A percentile compares a stretch with the other conserved stretches of the same genome.
Conservation (phyloP, 805 yeast genomes). For the Teunomyces lycoperdinae region DNA sequence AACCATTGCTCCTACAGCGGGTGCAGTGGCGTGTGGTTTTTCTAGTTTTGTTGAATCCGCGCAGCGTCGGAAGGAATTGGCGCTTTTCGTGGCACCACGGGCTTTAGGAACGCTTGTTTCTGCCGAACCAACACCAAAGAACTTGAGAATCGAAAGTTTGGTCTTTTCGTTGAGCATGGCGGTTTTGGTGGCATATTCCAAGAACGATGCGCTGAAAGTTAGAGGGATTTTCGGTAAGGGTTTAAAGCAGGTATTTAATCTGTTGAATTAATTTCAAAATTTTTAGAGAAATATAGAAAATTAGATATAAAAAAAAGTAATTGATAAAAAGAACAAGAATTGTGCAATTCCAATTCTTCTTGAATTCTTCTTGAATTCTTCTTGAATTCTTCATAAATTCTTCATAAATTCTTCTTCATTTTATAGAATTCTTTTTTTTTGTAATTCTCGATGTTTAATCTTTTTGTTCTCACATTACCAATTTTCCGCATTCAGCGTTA, state of each 20-base stretch:
- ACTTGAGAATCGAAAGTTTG: conserved; percentile 26
- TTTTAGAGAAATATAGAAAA: neutral
- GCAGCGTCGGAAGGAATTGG: conserved; percentile 45
- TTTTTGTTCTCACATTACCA: neutral
- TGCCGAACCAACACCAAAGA: conserved; percentile 20
- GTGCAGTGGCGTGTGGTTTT: conserved; percentile 41
- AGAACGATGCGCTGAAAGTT: conserved; percentile 24
- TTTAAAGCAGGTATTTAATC: conserved; percentile 15
- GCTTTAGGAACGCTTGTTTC: conserved; percentile 35
- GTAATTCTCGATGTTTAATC: neutral
- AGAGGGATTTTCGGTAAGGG: conserved; percentile 40
- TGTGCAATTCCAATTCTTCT: too few relatives aligned
- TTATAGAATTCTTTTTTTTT: neutral
- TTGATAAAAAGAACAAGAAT: too few relatives aligned
- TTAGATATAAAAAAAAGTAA: neutral
- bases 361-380: neutral
- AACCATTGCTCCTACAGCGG: conserved; percentile 39
- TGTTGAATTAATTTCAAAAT: neutral
- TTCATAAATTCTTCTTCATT: neutral
- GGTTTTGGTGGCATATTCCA: conserved; percentile 32
- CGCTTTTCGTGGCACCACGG: conserved; percentile 44
- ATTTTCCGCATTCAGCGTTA: neutral
- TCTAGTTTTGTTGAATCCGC: conserved; percentile 39
- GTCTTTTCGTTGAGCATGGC: conserved; percentile 36
- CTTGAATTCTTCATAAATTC: neutral